Percentiles rank a stretch among this genome's conserved stretches.
Evolutionary conservation across 1,139 yeast genomes (phyloP).

Genomic region (Suzukiozyma palmioleophila): DNA sequence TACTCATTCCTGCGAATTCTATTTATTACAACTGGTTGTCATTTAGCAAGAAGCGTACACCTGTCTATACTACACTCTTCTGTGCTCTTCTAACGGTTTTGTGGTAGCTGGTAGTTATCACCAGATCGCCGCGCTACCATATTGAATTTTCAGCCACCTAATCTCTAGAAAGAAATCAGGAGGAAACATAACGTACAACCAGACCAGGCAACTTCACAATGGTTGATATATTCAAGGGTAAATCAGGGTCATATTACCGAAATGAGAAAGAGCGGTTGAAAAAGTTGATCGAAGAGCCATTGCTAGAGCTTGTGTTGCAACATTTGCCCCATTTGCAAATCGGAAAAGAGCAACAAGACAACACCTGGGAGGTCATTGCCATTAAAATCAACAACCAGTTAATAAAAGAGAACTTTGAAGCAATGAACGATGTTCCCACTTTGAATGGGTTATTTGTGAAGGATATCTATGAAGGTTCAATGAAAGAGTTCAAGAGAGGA

Average conservation of each 20-base stretch:
- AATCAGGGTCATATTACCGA: constrained; percentile 22
- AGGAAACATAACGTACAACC: no score
- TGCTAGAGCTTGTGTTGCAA: constrained; percentile 26
- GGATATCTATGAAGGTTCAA: constrained; percentile 19
- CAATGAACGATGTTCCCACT: constrained; percentile 24
- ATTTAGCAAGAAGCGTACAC: no score
- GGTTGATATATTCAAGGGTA: constrained; percentile 2
- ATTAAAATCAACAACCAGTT: constrained; percentile 24
- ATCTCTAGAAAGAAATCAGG: no score
- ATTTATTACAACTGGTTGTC: no score
- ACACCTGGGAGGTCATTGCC: constrained; percentile 35
- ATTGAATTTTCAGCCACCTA: no score
- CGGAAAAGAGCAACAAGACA: constrained; percentile 20
- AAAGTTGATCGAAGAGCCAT: constrained; percentile 22
- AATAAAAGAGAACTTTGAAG: constrained; percentile 13
- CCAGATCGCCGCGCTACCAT: no score
- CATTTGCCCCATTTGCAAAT: constrained; percentile 33
- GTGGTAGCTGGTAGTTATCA: no score
- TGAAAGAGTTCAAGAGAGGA: constrained; percentile 11
- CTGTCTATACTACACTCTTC: no score
- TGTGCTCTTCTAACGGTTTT: no score
- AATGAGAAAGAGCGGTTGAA: constrained; percentile 25
- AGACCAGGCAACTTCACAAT: not conserved
- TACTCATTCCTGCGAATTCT: no score
- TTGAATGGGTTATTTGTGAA: constrained; percentile 26